These are phyloP conservation scores for Fusarium keratoplasticum DNA, from an alignment of 2,329 filamentous ascomycete genomes.

Conservation along the genomic window DNA sequence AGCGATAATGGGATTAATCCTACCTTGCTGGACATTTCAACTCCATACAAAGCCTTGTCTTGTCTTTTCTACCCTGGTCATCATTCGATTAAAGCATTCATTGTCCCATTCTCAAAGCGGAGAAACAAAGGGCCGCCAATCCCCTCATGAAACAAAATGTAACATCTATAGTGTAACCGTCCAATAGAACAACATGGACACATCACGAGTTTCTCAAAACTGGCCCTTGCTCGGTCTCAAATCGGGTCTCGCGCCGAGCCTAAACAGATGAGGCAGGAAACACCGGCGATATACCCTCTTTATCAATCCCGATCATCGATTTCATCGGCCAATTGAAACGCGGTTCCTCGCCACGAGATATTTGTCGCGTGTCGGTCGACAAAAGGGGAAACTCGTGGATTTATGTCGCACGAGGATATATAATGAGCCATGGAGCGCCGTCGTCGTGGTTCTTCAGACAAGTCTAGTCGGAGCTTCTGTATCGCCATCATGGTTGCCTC, in stretches of 20 bases:
- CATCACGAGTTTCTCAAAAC: neutral
- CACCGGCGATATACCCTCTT: slow-evolving; percentile 5
- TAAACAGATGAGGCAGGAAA: slow-evolving; percentile 20
- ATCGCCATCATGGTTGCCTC: slow-evolving; percentile 35
- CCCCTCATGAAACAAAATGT: neutral
- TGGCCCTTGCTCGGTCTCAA: slow-evolving; percentile 17
- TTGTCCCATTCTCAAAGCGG: neutral
- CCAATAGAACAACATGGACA: neutral
- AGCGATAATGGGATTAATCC: neutral
- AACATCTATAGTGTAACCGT: neutral
- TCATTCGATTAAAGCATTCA: neutral
- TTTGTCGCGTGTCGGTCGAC: slow-evolving; percentile 4
- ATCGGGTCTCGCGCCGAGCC: neutral
- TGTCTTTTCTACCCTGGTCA: neutral
- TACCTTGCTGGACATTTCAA: neutral
- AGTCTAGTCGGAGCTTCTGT: slow-evolving; percentile 9
- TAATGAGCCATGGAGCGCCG: slow-evolving; percentile 10
- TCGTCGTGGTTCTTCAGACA: neutral
- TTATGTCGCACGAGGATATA: slow-evolving; percentile 5
- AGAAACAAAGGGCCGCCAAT: slow-evolving; percentile 25
- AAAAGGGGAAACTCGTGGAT: slow-evolving; percentile 1
- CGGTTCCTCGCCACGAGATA: slow-evolving; percentile 8
- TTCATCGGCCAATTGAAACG: slow-evolving; percentile 13
- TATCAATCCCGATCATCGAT: neutral
- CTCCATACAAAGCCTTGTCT: neutral